Percentiles rank a stretch among this genome's conserved stretches.
These are phyloP conservation scores for Casaregolazyma suthepensis DNA, from an alignment of 1,139 yeast genomes.

Conservation along the genomic window DNA sequence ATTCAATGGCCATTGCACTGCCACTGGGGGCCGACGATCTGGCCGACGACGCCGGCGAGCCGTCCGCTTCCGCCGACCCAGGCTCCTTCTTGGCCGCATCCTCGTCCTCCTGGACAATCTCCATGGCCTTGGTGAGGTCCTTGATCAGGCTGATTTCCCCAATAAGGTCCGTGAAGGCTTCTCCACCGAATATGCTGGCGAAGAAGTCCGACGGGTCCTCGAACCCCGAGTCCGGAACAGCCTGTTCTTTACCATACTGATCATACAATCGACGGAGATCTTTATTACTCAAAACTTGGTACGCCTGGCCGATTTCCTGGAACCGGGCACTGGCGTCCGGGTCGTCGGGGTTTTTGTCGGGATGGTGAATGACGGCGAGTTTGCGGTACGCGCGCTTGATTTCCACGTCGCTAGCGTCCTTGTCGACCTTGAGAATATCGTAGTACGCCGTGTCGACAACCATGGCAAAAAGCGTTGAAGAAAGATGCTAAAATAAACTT, in stretches of 20 bases:
- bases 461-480: slow-evolving; percentile 41
- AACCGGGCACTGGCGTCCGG: slow-evolving; percentile 66
- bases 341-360: slow-evolving; percentile 90
- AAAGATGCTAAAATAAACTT: not conserved
- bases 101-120: slow-evolving; percentile 67
- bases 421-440: slow-evolving; percentile 61
- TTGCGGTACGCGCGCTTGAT: slow-evolving; percentile 92
- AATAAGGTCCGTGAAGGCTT: slow-evolving; percentile 76
- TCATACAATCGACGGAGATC: slow-evolving; percentile 72
- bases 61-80: slow-evolving; percentile 8
- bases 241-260: slow-evolving; percentile 77
- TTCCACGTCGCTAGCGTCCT: slow-evolving; percentile 72
- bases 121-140: slow-evolving; percentile 70
- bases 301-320: slow-evolving; percentile 40
- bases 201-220: slow-evolving; percentile 88
- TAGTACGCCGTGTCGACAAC: slow-evolving; percentile 93
- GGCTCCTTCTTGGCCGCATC: slow-evolving; percentile 28
- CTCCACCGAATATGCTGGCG: slow-evolving; percentile 88
- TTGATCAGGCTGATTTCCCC: slow-evolving; percentile 86
- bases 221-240: slow-evolving; percentile 75
- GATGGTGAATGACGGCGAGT: slow-evolving; percentile 84
- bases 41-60: slow-evolving; percentile 12
- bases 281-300: slow-evolving; percentile 64
- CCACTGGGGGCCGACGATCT: slow-evolving; percentile 8
- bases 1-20: slow-evolving; percentile 11